Conservation (phyloP, 805 yeast genomes). For the Candida caryicola region DNA sequence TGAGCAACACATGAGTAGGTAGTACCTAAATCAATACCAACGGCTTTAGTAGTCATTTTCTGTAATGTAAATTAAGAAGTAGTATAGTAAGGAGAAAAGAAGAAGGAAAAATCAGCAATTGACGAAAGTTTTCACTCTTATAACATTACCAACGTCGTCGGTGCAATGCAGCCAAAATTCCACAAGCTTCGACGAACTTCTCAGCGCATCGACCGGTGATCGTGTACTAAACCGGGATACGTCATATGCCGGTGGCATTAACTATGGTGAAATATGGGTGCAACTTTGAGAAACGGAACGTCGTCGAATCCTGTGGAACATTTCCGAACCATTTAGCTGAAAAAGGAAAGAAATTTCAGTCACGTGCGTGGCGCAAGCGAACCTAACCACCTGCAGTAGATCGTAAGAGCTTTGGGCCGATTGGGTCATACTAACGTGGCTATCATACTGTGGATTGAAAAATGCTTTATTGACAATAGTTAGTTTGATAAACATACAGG, state of each 20-base stretch:
- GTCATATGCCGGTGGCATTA: background rate
- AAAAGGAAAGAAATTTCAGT: too few species aligned
- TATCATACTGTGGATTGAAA: too few species aligned
- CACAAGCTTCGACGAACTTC: slow-evolving; percentile 12
- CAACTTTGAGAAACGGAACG: background rate
- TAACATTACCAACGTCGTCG: slow-evolving; percentile 4
- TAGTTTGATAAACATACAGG: too few species aligned
- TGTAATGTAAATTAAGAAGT: slow-evolving; percentile 1
- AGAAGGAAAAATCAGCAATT: slow-evolving; percentile 4
- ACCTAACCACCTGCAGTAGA: too few species aligned
- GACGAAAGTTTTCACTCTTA: slow-evolving; percentile 5
- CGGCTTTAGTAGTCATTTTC: slow-evolving; percentile 26
- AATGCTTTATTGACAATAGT: too few species aligned
- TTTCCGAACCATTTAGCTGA: too few species aligned
- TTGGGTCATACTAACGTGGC: too few species aligned
- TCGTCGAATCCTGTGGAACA: background rate
- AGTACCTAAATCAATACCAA: slow-evolving; percentile 34
- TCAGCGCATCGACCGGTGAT: slow-evolving; percentile 1
- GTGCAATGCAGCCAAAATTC: slow-evolving; percentile 7
- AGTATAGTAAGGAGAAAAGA: slow-evolving; percentile 1
- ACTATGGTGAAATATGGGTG: background rate
- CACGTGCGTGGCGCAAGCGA: too few species aligned
- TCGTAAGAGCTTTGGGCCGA: too few species aligned
- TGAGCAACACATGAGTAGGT: slow-evolving; percentile 35
- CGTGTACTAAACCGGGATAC: background rate